Conservation (phyloP, 1,284 basidiomycete species). For the Neolentinus lepideus region DNA sequence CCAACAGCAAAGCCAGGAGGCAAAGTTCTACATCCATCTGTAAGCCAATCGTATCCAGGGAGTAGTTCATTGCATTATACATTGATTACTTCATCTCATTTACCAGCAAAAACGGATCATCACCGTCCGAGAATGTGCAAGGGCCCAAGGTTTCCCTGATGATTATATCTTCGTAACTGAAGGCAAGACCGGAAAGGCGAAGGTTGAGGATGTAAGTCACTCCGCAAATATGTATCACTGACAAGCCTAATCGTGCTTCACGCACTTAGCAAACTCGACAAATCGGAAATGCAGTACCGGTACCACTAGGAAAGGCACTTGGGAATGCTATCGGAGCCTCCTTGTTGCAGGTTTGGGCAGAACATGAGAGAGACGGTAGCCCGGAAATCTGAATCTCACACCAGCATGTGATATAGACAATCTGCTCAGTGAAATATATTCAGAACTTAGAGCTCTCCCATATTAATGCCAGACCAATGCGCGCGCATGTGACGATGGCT, state of each 20-base stretch:
- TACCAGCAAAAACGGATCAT: constrained; percentile 58
- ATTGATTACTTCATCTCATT: background rate
- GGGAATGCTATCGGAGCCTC: constrained; percentile 51
- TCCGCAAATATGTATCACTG: background rate
- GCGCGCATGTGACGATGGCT: no score
- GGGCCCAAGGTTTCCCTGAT: constrained; percentile 70
- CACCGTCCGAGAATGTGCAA: constrained; percentile 56
- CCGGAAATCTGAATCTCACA: no score
- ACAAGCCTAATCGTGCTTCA: background rate
- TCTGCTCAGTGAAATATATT: no score
- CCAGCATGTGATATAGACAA: no score
- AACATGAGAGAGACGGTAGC: background rate
- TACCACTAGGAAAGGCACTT: constrained; percentile 54
- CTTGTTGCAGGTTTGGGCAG: constrained; percentile 34
- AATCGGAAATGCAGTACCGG: constrained; percentile 70
- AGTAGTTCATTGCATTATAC: background rate
- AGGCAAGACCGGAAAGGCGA: constrained; percentile 24
- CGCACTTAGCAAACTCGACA: constrained; percentile 51
- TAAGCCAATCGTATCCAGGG: constrained; percentile 22
- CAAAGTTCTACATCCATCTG: constrained; percentile 51
- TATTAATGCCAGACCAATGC: no score
- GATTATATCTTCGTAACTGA: constrained; percentile 47
- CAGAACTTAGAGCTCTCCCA: no score
- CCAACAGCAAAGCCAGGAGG: constrained; percentile 41
- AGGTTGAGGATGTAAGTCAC: constrained; percentile 41